Percentiles rank a stretch among this genome's conserved stretches.
Conservation (phyloP, 495 filamentous ascomycete genomes). For the Tuber calosporum region DNA sequence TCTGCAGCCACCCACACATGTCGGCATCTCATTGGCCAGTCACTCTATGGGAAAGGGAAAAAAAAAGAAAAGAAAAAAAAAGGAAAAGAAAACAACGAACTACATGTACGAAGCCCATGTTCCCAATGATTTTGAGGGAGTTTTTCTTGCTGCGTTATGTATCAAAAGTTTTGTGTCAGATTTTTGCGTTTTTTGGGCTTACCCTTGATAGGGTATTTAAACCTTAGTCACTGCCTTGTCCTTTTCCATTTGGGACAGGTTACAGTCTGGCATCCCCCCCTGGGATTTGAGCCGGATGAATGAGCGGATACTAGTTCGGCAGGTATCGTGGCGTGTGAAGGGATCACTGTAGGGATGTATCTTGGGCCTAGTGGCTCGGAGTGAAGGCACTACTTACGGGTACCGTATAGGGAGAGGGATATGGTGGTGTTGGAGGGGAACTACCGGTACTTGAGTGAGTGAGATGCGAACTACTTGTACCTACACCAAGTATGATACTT, state of each 20-base stretch:
- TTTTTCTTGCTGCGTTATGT: not conserved
- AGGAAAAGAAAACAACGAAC: not conserved
- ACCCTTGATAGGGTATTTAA: not conserved
- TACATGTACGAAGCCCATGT: not conserved
- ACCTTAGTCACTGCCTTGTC: not conserved
- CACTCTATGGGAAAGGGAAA: slow-evolving; percentile 1
- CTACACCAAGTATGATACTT: not conserved
- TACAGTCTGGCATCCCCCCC: not conserved
- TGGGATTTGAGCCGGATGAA: not conserved
- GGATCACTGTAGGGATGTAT: not conserved
- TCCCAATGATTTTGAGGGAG: not conserved
- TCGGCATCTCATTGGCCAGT: slow-evolving; percentile 30
- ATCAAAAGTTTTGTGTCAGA: not conserved
- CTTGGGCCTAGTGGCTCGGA: not conserved
- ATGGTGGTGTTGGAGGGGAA: not conserved
- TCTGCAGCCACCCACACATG: slow-evolving; percentile 37
- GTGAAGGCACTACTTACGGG: not conserved
- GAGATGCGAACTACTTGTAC: not conserved
- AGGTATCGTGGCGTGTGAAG: not conserved
- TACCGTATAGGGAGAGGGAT: not conserved
- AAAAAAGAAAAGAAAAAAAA: not conserved
- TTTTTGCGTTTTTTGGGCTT: not conserved
- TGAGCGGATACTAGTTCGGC: not conserved
- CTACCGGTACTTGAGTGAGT: not conserved
- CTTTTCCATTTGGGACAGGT: not conserved